A percentile compares a stretch with the other conserved stretches of the same genome.
Conservation (phyloP, 805 yeast species). For the Middelhovenomyces tepae region DNA sequence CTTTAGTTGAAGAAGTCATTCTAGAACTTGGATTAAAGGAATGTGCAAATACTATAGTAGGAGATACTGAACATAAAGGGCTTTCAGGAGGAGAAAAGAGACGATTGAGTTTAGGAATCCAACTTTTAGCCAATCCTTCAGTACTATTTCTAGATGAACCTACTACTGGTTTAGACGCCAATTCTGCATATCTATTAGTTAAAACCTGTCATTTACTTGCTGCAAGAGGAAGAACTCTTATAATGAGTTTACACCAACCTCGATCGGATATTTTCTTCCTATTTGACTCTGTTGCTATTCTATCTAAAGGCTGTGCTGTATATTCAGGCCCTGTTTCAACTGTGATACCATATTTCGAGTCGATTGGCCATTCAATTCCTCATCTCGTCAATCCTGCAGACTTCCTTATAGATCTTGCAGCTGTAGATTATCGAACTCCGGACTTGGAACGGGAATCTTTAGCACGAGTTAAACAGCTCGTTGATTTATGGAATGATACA, state of each 20-base stretch:
- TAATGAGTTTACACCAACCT: conserved; percentile 79
- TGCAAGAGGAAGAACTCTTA: conserved; percentile 54
- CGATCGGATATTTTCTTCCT: conserved; percentile 63
- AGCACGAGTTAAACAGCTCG: conserved; percentile 29
- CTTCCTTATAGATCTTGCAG: conserved; percentile 46
- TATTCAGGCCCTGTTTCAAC: conserved; percentile 39
- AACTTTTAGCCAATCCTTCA: conserved; percentile 67
- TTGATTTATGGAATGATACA: conserved; percentile 29
- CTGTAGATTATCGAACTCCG: conserved; percentile 41
- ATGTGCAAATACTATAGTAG: conserved; percentile 51
- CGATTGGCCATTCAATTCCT: conserved; percentile 38
- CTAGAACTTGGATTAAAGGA: conserved; percentile 58
- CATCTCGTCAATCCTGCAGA: conserved; percentile 53
- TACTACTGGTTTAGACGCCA: conserved; percentile 79
- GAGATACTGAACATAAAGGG: conserved; percentile 45
- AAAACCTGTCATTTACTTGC: conserved; percentile 53
- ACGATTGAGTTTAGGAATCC: conserved; percentile 68
- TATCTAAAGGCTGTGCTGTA: conserved; percentile 51
- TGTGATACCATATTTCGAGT: conserved; percentile 42
- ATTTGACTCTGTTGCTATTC: conserved; percentile 58
- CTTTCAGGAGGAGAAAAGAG: conserved; percentile 82
- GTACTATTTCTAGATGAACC: conserved; percentile 78
- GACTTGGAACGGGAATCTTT: conserved; percentile 30
- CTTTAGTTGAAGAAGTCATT: conserved; percentile 51
- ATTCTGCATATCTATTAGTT: conserved; percentile 59